Conservation (phyloP, 192 early-diverging fungal species). For the Fimicolochytrium jonesii region DNA sequence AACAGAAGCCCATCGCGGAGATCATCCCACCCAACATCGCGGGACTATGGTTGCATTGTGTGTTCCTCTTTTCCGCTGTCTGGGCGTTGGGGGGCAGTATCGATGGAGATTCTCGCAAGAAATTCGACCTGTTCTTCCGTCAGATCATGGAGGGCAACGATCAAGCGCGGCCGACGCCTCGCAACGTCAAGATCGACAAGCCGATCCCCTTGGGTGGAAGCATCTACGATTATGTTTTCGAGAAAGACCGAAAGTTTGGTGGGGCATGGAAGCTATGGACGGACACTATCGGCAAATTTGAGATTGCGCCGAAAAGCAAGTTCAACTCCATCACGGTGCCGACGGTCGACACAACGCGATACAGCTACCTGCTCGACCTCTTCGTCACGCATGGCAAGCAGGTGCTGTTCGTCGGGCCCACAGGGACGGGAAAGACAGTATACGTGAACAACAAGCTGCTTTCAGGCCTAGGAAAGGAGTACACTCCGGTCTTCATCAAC, state of each 20-base stretch:
- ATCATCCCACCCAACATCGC: constrained; percentile 40
- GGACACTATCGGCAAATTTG: constrained; percentile 51
- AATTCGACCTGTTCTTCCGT: constrained; percentile 52
- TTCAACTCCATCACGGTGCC: constrained; percentile 59
- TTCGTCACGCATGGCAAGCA: constrained; percentile 52
- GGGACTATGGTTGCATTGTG: constrained; percentile 44
- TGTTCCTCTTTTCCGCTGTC: constrained; percentile 50
- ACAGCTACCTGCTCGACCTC: constrained; percentile 47
- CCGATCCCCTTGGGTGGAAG: constrained; percentile 45
- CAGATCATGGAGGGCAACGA: constrained; percentile 43
- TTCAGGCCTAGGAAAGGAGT: constrained; percentile 43
- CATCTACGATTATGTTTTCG: constrained; percentile 55
- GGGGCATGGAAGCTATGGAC: constrained; percentile 55
- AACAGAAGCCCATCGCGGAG: constrained; percentile 27
- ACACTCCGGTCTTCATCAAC: constrained; percentile 60
- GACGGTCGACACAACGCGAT: constrained; percentile 53
- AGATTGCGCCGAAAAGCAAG: constrained; percentile 46
- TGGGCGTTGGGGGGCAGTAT: constrained; percentile 59
- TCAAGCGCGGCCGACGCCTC: constrained; percentile 36
- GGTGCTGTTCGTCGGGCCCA: constrained; percentile 52
- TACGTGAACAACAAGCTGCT: constrained; percentile 60
- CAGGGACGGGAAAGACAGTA: constrained; percentile 57
- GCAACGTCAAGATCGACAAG: constrained; percentile 48
- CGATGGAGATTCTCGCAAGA: constrained; percentile 47
- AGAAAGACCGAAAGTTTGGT: constrained; percentile 50